Percentiles rank a stretch among this genome's conserved stretches.
Evolutionary conservation across 148 eudicot species (phyloP).

Genomic region (Pharnaceum exiguum): DNA sequence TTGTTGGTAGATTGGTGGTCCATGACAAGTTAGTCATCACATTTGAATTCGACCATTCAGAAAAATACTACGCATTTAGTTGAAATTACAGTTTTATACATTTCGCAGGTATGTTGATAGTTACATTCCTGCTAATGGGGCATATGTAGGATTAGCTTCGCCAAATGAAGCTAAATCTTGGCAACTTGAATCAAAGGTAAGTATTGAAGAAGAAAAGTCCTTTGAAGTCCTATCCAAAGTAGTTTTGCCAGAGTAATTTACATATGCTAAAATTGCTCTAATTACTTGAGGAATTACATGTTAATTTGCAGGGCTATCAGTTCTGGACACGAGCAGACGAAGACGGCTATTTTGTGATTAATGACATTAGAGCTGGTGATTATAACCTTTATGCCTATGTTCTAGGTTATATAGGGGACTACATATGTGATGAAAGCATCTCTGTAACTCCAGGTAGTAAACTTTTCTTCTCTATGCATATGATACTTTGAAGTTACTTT

Average conservation of each 20-base stretch:
- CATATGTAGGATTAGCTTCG: conserved; percentile 61
- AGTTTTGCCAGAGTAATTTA: neutral
- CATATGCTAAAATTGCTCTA: neutral
- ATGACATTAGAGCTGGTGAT: conserved; percentile 37
- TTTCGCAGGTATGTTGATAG: conserved; percentile 41
- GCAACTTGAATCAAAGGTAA: conserved; percentile 80
- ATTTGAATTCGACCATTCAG: no score
- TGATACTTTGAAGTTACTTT: no score
- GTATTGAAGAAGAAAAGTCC: no score
- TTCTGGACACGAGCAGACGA: conserved; percentile 61
- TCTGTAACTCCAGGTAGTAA: conserved; percentile 43
- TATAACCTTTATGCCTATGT: conserved; percentile 55
- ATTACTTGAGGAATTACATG: neutral
- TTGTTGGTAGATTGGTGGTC: conserved; percentile 25
- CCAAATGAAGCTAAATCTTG: conserved; percentile 77
- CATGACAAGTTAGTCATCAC: conserved; percentile 22
- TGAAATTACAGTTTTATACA: neutral
- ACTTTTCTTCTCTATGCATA: neutral
- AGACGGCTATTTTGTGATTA: conserved; percentile 43
- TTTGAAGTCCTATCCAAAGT: neutral
- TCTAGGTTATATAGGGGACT: conserved; percentile 65
- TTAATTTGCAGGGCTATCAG: conserved; percentile 51
- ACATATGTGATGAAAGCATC: conserved; percentile 22
- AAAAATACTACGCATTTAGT: no score
- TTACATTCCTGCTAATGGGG: conserved; percentile 42